Conservation (phyloP, 805 yeast genomes). For the Tetrapisispora pingtungensis region DNA sequence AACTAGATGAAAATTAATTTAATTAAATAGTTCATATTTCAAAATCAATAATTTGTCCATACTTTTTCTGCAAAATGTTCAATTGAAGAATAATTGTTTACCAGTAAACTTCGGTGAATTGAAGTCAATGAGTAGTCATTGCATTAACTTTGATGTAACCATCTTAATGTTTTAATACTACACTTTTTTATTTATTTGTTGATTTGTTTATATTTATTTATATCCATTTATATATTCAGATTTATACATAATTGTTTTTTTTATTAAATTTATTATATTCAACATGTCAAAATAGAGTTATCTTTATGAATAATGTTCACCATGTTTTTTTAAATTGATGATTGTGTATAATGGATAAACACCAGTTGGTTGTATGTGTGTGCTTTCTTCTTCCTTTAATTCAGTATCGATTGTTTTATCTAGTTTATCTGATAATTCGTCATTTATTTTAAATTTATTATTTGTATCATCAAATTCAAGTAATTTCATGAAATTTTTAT, state of each 20-base stretch:
- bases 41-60: too few species aligned
- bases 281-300: not conserved
- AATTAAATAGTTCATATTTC: too few species aligned
- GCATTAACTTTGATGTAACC: too few species aligned
- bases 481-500: slow-evolving; percentile 13
- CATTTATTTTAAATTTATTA: slow-evolving; percentile 17
- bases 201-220: too few species aligned
- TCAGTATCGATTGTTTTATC: slow-evolving; percentile 15
- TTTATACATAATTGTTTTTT: not conserved
- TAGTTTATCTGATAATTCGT: slow-evolving; percentile 11
- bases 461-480: slow-evolving; percentile 14
- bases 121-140: too few species aligned
- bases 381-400: slow-evolving; percentile 20
- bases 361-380: slow-evolving; percentile 30
- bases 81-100: too few species aligned
- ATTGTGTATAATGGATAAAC: slow-evolving; percentile 42
- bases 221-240: too few species aligned
- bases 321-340: slow-evolving; percentile 47
- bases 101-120: too few species aligned
- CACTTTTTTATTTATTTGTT: too few species aligned
- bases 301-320: slow-evolving; percentile 35
- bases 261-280: not conserved
- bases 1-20: too few species aligned
- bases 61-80: too few species aligned
- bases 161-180: too few species aligned